phyloP scores from a whole-genome alignment of 176 grass and related monocot species.

The Themeda triandra region DNA sequence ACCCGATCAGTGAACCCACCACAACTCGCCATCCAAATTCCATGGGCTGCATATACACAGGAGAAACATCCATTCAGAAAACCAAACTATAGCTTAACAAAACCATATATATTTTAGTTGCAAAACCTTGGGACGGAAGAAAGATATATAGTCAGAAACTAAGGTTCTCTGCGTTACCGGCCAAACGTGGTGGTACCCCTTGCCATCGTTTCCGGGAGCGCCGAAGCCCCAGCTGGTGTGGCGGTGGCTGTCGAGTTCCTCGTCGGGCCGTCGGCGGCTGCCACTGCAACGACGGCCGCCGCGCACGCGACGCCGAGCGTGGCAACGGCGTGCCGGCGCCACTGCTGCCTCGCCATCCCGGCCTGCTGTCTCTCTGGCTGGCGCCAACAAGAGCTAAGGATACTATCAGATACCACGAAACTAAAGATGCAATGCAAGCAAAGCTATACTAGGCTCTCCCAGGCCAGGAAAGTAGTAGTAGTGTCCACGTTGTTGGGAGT shows the following conservation, averaged over 20 bases:
- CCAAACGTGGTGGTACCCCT: background rate
- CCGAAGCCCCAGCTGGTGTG: background rate
- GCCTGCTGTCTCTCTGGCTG: background rate
- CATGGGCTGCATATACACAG: slow-evolving; percentile 32
- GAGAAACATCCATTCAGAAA: background rate
- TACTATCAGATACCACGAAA: background rate
- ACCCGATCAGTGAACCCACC: slow-evolving; percentile 52
- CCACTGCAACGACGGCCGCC: background rate
- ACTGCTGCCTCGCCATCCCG: slow-evolving; percentile 5
- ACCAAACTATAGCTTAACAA: background rate
- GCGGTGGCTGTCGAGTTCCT: background rate
- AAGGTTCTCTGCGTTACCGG: background rate
- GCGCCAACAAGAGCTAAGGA: too few relatives aligned
- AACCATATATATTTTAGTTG: background rate
- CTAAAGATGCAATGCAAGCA: background rate
- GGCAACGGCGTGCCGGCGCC: background rate
- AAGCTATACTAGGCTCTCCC: background rate
- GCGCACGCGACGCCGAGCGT: background rate
- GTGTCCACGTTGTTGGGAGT: background rate
- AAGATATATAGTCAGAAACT: too few relatives aligned
- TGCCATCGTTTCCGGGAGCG: background rate
- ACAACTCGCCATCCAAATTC: slow-evolving; percentile 68
- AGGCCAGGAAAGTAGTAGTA: background rate
- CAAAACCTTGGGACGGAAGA: background rate
- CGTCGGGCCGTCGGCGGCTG: background rate